phyloP scores from a whole-genome alignment of 140 eudicot genomes.

The Flaveria floridana region DNA sequence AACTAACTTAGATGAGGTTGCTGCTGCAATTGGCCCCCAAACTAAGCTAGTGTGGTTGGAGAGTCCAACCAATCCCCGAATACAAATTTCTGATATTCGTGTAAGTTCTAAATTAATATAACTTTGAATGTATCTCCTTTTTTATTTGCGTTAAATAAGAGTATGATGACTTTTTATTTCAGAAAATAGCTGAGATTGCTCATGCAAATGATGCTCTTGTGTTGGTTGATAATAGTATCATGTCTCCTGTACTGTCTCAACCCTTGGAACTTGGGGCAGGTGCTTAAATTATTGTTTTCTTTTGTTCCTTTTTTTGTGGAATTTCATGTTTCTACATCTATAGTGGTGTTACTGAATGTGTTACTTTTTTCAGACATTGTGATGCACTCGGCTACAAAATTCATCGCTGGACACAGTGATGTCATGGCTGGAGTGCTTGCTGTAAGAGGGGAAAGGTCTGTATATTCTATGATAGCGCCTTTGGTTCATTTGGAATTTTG shows the following conservation, averaged over 20 bases:
- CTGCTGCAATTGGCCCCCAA: slow-evolving; percentile 67
- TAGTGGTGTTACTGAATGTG: neutral
- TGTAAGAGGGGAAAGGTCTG: slow-evolving; percentile 83
- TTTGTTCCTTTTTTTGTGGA: neutral
- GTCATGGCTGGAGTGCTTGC: slow-evolving; percentile 97
- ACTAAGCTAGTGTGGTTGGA: slow-evolving; percentile 97
- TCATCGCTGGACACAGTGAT: slow-evolving; percentile 93
- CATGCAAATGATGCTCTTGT: slow-evolving; percentile 88
- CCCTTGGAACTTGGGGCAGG: slow-evolving; percentile 99
- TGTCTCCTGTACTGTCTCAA: slow-evolving; percentile 90
- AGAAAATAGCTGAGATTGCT: slow-evolving; percentile 89
- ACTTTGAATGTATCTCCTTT: neutral
- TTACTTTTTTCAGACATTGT: slow-evolving; percentile 67
- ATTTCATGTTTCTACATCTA: slow-evolving; percentile 3
- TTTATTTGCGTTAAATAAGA: slow-evolving; percentile 8
- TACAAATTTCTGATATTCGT: slow-evolving; percentile 84
- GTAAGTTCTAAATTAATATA: slow-evolving; percentile 42
- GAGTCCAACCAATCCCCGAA: slow-evolving; percentile 96
- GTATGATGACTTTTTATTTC: slow-evolving; percentile 17
- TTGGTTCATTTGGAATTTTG: neutral
- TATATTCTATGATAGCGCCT: slow-evolving; percentile 13
- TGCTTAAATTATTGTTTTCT: slow-evolving; percentile 10
- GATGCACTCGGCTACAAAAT: slow-evolving; percentile 96
- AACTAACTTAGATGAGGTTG: slow-evolving; percentile 72
- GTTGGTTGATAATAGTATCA: slow-evolving; percentile 90